Percentiles rank a stretch among this genome's conserved stretches.
Conservation (phyloP, 257 asterid genomes). For the Petunia axillaris region DNA sequence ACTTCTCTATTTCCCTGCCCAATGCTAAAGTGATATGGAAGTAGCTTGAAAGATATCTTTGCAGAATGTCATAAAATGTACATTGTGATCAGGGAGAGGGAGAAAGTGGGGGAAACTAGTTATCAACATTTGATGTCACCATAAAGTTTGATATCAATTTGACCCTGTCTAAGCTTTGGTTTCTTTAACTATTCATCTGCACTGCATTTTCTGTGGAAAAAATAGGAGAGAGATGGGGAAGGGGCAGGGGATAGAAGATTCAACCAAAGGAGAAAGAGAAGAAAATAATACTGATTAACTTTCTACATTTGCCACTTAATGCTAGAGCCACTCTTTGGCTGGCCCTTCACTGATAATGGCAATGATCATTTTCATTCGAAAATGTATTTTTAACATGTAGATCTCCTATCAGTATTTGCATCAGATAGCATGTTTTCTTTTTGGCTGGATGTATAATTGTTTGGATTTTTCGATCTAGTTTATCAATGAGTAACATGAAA, state of each 20-base stretch:
- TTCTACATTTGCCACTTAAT: conserved; percentile 2
- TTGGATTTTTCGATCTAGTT: background rate
- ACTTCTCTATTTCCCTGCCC: background rate
- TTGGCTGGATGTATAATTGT: conserved; percentile 7
- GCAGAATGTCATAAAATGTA: background rate
- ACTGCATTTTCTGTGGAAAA: background rate
- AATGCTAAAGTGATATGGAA: background rate
- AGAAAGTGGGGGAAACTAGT: background rate
- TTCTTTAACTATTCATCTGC: background rate
- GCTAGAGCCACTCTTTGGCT: background rate
- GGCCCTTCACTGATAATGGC: background rate
- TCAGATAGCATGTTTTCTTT: background rate
- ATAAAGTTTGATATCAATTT: background rate
- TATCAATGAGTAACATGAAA: background rate
- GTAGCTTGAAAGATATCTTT: background rate
- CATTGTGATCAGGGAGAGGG: background rate
- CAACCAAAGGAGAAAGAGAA: background rate
- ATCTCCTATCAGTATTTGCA: background rate
- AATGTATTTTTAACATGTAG: background rate
- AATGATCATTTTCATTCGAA: background rate
- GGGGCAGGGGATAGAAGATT: background rate
- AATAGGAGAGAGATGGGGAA: background rate
- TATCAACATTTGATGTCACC: background rate
- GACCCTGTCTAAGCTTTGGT: background rate
- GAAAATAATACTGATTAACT: background rate